phyloP scores from a whole-genome alignment of 23 red algal genomes.

The Chondrus crispus region DNA sequence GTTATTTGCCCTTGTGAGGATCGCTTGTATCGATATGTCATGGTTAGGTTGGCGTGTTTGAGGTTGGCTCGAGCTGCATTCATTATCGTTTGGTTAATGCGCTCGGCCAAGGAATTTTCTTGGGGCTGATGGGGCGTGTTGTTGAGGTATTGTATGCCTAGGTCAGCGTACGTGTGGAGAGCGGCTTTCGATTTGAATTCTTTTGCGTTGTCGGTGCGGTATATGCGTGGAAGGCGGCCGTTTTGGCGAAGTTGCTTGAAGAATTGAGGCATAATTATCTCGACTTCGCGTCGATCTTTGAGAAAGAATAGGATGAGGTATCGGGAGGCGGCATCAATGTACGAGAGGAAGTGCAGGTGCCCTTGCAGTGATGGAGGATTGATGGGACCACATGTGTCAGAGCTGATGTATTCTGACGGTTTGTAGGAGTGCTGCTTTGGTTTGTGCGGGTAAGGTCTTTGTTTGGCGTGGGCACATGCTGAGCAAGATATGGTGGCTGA shows the following conservation, averaged over 20 bases:
- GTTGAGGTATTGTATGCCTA: not conserved
- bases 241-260: too few species aligned
- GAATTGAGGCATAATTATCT: not conserved
- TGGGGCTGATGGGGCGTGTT: not conserved
- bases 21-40: not conserved
- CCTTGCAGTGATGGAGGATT: not conserved
- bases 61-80: not conserved
- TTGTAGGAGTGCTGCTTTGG: not conserved
- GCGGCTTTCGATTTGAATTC: not conserved
- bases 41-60: not conserved
- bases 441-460: not conserved
- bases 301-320: not conserved
- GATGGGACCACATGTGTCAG: not conserved
- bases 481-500: not conserved
- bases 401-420: not conserved
- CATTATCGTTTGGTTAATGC: not conserved
- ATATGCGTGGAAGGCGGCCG: not conserved
- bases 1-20: too few species aligned
- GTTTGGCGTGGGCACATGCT: not conserved
- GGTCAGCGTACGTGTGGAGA: not conserved
- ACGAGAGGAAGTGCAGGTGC: not conserved
- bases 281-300: not conserved
- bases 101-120: slow-evolving; percentile 4
- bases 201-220: slow-evolving; percentile 3
- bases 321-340: not conserved